These are phyloP conservation scores for Dicorynia guianensis DNA, from an alignment of 306 rosid species.

Conservation along the genomic window DNA sequence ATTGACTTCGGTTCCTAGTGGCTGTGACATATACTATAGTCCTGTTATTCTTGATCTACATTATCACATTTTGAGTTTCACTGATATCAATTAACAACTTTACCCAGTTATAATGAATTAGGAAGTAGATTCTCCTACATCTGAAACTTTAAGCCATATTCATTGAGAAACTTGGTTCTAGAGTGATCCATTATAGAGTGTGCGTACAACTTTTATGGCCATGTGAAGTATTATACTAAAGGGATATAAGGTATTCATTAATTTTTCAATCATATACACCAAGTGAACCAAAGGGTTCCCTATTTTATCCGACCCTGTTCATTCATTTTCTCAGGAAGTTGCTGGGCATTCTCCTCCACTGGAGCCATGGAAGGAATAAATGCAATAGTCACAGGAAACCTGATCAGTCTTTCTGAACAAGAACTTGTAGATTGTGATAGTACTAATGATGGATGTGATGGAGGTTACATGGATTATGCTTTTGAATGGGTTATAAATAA, in stretches of 20 bases:
- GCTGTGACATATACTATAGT: background rate
- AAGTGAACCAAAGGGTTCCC: no score
- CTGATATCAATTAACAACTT: no score
- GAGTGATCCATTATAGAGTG: no score
- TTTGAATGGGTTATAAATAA: conserved; percentile 79
- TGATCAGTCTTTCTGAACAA: conserved; percentile 78
- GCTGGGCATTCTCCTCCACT: conserved; percentile 84
- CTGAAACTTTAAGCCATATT: no score
- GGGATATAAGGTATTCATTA: no score
- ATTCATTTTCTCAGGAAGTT: conserved; percentile 64
- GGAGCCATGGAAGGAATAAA: conserved; percentile 86
- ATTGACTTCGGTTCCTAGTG: background rate
- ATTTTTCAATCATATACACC: no score
- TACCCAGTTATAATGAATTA: no score
- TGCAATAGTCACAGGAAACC: conserved; percentile 67
- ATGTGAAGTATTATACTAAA: no score
- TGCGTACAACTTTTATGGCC: no score
- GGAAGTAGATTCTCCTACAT: no score
- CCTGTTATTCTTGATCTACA: background rate
- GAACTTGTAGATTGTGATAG: conserved; percentile 78
- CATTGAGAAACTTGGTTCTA: no score
- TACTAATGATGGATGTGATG: conserved; percentile 72
- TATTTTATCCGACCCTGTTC: background rate
- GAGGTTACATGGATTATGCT: conserved; percentile 85
- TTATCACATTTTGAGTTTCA: background rate